These are phyloP conservation scores for Alternaria gansuensis DNA, from an alignment of 2,329 filamentous ascomycete genomes.

Conservation along the genomic window DNA sequence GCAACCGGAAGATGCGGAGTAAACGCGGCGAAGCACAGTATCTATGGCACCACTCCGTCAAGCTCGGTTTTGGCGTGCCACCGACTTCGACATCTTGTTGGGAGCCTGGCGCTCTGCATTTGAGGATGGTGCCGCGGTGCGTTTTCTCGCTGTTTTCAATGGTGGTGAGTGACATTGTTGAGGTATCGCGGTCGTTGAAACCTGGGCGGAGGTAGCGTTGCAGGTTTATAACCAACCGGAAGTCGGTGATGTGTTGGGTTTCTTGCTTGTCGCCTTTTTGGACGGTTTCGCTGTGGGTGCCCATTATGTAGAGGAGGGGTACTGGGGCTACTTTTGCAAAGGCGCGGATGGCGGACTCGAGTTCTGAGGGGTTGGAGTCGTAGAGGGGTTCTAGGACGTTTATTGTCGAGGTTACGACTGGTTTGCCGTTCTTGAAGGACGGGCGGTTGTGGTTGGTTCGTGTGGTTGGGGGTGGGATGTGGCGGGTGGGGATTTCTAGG, in stretches of 20 bases:
- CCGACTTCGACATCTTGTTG: slow-evolving; percentile 59
- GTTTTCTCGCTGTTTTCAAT: slow-evolving; percentile 68
- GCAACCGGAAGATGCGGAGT: slow-evolving; percentile 62
- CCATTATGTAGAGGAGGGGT: slow-evolving; percentile 52
- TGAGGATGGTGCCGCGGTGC: slow-evolving; percentile 70
- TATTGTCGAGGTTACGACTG: slow-evolving; percentile 37
- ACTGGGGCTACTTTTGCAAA: slow-evolving; percentile 42
- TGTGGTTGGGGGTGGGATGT: slow-evolving; percentile 39
- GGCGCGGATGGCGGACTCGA: slow-evolving; percentile 41
- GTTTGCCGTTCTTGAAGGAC: slow-evolving; percentile 39
- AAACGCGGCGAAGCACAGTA: slow-evolving; percentile 68
- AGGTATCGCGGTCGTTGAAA: slow-evolving; percentile 29
- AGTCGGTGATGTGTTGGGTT: slow-evolving; percentile 48
- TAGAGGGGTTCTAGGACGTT: slow-evolving; percentile 44
- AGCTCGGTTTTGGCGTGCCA: slow-evolving; percentile 50
- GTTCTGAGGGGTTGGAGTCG: slow-evolving; percentile 45
- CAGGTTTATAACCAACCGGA: slow-evolving; percentile 50
- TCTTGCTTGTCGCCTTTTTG: slow-evolving; percentile 50
- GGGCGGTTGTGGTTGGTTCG: slow-evolving; percentile 42
- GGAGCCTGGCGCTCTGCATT: slow-evolving; percentile 60
- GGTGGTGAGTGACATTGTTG: slow-evolving; percentile 50
- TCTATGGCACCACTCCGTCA: slow-evolving; percentile 72
- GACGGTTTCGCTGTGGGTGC: slow-evolving; percentile 49
- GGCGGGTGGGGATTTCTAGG: slow-evolving; percentile 31
- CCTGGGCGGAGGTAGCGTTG: slow-evolving; percentile 40